Evolutionary conservation across 2,329 filamentous ascomycete species (phyloP).

Genomic region (Aspergillus brasiliensis): DNA sequence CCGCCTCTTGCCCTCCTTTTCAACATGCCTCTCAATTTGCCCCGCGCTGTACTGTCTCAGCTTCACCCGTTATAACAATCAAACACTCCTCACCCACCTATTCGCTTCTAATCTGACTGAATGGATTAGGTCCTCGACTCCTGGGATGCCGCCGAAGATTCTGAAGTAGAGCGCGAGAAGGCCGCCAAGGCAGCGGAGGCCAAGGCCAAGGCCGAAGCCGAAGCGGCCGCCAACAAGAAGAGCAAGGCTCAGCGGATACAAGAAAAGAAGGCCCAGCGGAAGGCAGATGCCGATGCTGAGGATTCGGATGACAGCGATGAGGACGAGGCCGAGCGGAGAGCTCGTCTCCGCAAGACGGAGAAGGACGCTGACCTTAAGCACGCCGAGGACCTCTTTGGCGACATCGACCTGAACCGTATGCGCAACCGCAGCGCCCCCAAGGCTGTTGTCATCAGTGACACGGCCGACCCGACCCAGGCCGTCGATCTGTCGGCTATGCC

Average conservation of each 20-base stretch:
- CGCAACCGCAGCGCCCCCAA: slow-evolving; percentile 63
- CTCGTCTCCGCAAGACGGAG: slow-evolving; percentile 75
- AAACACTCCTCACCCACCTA: neutral
- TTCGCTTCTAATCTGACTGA: neutral
- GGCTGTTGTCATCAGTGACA: slow-evolving; percentile 65
- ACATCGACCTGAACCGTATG: slow-evolving; percentile 66
- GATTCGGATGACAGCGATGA: slow-evolving; percentile 61
- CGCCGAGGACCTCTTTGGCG: slow-evolving; percentile 87
- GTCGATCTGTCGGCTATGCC: slow-evolving; percentile 79
- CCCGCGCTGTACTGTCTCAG: neutral
- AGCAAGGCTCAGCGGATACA: slow-evolving; percentile 82
- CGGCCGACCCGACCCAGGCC: slow-evolving; percentile 72
- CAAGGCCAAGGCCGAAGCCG: slow-evolving; percentile 86
- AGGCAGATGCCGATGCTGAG: slow-evolving; percentile 59
- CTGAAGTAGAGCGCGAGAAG: slow-evolving; percentile 95
- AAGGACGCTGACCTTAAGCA: slow-evolving; percentile 86
- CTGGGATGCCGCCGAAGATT: slow-evolving; percentile 97
- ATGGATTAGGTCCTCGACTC: slow-evolving; percentile 79
- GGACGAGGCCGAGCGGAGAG: slow-evolving; percentile 70
- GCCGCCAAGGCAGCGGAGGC: slow-evolving; percentile 80
- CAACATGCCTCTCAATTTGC: neutral
- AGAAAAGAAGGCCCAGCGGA: slow-evolving; percentile 70
- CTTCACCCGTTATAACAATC: no score
- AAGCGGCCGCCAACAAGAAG: slow-evolving; percentile 89
- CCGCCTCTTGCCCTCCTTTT: neutral